Evolutionary conservation across 352 stramenopile species (phyloP), one percentile per base, ranked within the genome.

Genomic region (Pythium insidiosum): DNA sequence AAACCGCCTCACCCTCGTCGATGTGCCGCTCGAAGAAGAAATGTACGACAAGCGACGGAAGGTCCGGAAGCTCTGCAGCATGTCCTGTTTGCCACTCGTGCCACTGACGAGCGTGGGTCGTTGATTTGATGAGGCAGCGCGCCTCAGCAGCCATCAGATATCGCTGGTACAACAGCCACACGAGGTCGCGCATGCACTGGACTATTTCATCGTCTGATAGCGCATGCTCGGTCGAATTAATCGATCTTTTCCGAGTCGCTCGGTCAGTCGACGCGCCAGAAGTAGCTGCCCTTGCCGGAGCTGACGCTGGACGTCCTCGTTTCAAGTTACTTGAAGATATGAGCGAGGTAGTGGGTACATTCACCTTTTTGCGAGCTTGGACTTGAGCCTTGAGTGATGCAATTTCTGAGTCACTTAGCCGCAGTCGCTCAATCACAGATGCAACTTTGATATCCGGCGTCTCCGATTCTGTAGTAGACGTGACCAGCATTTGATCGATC

Each of bases 91-190:
- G 22, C 37, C 50, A 46, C 34, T 41, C 22, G 11, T n/a, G n/a
- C n/a, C n/a, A n/a, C n/a, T n/a, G n/a, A n/a, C n/a, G n/a, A n/a
- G n/a, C n/a, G n/a, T n/a, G n/a, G n/a, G n/a, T n/a, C n/a, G n/a
- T n/a, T n/a, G n/a, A n/a, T n/a, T 50, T 23, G 3, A 22, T 13
- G 21, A 59, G 38, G 3, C 38, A 33, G 5, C 58, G 42, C 5
- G 61, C 68, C 45, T 86, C 73, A 21, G 73, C 53, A 2, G 58
- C 61, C 38, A 80, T 63, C 5, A 84, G 43, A 37, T 82, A 82
- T 11, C 65, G 66, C 33, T 84, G 68, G 42, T 84, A 84, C 37
- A 86, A 72, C 6, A 57, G 38, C 61, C 59, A 75, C 2, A 76
- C 56, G 12, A 86, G 38, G 31, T 77, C 58, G n/a, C 61, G 43